Evolutionary conservation across 1,139 yeast genomes (phyloP).

Genomic region (Candida sp.): DNA sequence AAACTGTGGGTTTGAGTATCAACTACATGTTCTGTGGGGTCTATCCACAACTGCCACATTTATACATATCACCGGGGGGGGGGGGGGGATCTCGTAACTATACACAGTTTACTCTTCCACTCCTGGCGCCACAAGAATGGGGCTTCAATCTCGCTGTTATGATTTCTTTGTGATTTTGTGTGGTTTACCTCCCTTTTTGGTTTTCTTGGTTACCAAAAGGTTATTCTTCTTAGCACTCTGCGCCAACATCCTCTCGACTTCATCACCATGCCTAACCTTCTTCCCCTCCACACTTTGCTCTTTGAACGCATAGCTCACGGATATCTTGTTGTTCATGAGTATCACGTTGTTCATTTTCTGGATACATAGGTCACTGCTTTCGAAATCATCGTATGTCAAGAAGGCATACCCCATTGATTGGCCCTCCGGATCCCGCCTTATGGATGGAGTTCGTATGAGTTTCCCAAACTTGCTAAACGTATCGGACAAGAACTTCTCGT

Average conservation of each 20-base stretch:
- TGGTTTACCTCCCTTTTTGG: slow-evolving; percentile 3
- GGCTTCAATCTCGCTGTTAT: background rate
- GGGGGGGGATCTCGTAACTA: too few species aligned
- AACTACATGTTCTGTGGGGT: too few species aligned
- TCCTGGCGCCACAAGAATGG: background rate
- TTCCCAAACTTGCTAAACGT: slow-evolving; percentile 78
- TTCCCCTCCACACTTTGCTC: slow-evolving; percentile 44
- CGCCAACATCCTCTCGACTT: slow-evolving; percentile 75
- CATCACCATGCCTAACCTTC: slow-evolving; percentile 75
- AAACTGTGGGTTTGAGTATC: background rate
- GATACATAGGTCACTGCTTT: slow-evolving; percentile 74
- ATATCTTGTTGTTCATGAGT: slow-evolving; percentile 67
- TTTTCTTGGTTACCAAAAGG: slow-evolving; percentile 10
- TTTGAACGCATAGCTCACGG: slow-evolving; percentile 75
- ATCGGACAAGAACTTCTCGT: slow-evolving; percentile 57
- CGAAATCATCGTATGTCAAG: slow-evolving; percentile 61
- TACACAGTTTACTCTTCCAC: background rate
- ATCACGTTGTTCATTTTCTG: slow-evolving; percentile 70
- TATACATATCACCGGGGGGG: too few species aligned
- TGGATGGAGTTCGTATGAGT: slow-evolving; percentile 53
- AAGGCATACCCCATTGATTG: slow-evolving; percentile 70
- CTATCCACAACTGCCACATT: background rate
- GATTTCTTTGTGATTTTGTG: slow-evolving; percentile 1
- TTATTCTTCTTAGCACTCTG: slow-evolving; percentile 59
- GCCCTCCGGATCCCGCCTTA: slow-evolving; percentile 58